Percentiles rank a stretch among this genome's conserved stretches.
These are phyloP conservation scores for Candida tallmaniae DNA, from an alignment of 805 yeast genomes.

Conservation along the genomic window DNA sequence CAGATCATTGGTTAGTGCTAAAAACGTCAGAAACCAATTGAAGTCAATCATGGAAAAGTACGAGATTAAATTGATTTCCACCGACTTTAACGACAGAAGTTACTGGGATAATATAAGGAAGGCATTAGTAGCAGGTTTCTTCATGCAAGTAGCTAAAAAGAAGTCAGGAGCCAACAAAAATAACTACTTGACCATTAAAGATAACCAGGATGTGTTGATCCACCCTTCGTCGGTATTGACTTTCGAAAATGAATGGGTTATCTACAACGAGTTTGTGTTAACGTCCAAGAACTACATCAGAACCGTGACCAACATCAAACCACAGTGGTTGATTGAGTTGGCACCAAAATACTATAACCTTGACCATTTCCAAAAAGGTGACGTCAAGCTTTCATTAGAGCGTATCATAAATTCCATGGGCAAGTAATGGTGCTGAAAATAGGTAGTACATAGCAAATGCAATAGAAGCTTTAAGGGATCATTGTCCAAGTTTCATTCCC, in stretches of 20 bases:
- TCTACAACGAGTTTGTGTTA: conserved; percentile 91
- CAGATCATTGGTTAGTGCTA: conserved; percentile 82
- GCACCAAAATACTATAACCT: conserved; percentile 71
- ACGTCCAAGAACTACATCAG: conserved; percentile 92
- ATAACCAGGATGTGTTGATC: conserved; percentile 89
- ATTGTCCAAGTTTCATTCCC: too few relatives aligned
- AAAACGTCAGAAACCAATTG: conserved; percentile 79
- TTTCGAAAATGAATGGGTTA: conserved; percentile 88
- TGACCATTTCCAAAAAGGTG: conserved; percentile 62
- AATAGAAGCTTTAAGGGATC: too few relatives aligned
- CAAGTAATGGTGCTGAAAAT: not conserved
- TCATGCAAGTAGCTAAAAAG: conserved; percentile 97
- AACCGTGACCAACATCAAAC: conserved; percentile 85
- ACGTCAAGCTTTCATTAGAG: conserved; percentile 65
- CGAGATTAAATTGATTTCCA: conserved; percentile 68
- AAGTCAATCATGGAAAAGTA: conserved; percentile 76
- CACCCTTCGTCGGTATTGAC: conserved; percentile 92
- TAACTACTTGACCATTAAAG: conserved; percentile 81
- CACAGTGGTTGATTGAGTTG: conserved; percentile 86
- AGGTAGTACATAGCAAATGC: too few relatives aligned
- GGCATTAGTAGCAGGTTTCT: conserved; percentile 88
- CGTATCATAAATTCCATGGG: conserved; percentile 32
- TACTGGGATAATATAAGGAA: conserved; percentile 78
- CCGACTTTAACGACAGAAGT: conserved; percentile 51
- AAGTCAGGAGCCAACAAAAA: conserved; percentile 57